phyloP scores from a whole-genome alignment of 768 basidiomycete species.

The Chiua virens region DNA sequence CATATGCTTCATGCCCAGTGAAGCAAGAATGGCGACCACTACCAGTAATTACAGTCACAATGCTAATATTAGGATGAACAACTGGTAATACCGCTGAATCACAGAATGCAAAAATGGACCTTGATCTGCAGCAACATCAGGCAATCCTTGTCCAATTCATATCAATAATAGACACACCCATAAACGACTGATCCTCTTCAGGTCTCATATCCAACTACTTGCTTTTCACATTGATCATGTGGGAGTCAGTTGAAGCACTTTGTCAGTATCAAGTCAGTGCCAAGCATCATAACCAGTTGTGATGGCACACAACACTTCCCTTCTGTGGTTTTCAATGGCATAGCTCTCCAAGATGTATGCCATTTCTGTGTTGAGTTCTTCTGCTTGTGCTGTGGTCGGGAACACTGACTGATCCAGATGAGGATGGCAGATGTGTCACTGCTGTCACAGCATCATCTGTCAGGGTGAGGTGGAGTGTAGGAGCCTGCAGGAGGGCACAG shows the following conservation, averaged over 20 bases:
- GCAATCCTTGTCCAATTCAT: not conserved
- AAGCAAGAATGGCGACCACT: conserved; percentile 73
- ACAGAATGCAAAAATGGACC: conserved; percentile 88
- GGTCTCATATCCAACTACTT: conserved; percentile 87
- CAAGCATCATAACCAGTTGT: conserved; percentile 77
- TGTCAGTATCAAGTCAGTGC: conserved; percentile 77
- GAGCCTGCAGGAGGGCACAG: too few relatives aligned
- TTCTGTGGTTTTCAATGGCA: conserved; percentile 83
- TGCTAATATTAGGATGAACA: conserved; percentile 84
- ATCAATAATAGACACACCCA: conserved; percentile 50
- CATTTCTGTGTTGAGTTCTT: conserved; percentile 68
- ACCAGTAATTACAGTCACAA: too few relatives aligned
- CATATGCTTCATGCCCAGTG: conserved; percentile 65
- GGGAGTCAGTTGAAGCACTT: conserved; percentile 86
- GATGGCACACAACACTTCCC: conserved; percentile 73
- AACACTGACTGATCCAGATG: too few relatives aligned
- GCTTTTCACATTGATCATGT: conserved; percentile 80
- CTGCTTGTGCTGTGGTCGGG: conserved; percentile 58
- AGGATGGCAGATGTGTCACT: too few relatives aligned
- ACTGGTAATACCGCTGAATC: conserved; percentile 86
- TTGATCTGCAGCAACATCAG: conserved; percentile 50
- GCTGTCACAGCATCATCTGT: too few relatives aligned
- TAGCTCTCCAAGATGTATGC: conserved; percentile 80
- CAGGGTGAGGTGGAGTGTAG: too few relatives aligned
- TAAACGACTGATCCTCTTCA: conserved; percentile 77